phyloP scores from a whole-genome alignment of 768 basidiomycete genomes.

The Agrocybe pediades region DNA sequence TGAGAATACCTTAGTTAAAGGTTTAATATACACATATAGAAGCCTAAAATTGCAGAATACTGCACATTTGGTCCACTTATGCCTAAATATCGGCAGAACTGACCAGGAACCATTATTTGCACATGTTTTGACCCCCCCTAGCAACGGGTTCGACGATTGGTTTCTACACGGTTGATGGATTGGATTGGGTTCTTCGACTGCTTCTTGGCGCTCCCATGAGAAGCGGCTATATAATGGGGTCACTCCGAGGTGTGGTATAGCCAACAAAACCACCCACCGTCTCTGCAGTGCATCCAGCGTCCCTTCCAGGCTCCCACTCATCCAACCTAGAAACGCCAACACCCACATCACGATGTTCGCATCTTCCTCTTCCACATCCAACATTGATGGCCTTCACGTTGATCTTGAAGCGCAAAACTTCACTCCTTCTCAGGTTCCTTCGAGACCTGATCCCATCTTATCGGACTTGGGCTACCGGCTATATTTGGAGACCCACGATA shows the following conservation, averaged over 20 bases:
- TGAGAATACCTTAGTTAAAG: too few relatives aligned
- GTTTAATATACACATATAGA: too few relatives aligned
- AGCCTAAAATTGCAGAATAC: too few relatives aligned
- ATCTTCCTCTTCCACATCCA: neutral
- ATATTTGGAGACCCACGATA: conserved; percentile 34
- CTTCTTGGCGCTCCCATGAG: neutral
- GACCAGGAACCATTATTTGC: neutral
- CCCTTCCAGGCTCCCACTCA: too few relatives aligned
- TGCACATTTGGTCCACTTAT: too few relatives aligned
- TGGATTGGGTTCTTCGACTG: neutral
- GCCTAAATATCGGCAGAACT: too few relatives aligned
- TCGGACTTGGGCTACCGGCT: conserved; percentile 40
- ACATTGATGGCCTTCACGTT: neutral
- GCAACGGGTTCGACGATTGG: neutral
- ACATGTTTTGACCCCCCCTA: neutral
- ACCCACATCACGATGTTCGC: neutral
- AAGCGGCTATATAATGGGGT: neutral
- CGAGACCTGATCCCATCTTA: conserved; percentile 25
- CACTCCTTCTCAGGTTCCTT: neutral
- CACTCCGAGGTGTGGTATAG: neutral
- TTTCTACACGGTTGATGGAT: neutral
- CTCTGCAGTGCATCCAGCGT: neutral
- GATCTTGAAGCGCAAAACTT: neutral
- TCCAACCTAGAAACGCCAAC: neutral
- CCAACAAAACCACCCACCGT: neutral